Percentiles rank a stretch among this genome's conserved stretches.
Conservation (phyloP, 1,139 yeast genomes). For the Geotrichum klebahnii region DNA sequence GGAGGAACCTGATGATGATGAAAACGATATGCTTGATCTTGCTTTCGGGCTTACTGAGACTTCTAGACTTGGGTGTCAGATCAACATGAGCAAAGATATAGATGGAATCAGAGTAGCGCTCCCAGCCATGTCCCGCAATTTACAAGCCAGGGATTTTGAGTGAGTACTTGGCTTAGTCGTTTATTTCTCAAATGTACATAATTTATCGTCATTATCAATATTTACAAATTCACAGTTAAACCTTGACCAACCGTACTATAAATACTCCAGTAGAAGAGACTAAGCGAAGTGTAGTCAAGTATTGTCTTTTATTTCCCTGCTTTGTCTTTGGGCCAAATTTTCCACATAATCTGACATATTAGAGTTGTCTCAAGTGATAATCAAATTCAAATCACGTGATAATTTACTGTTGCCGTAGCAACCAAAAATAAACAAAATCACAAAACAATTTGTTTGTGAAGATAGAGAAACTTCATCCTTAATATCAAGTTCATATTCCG, state of each 20-base stretch:
- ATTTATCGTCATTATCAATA: background rate
- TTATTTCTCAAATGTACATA: conserved; percentile 4
- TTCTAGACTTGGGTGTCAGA: conserved; percentile 91
- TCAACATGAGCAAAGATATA: conserved; percentile 78
- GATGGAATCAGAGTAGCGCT: conserved; percentile 92
- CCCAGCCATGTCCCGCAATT: conserved; percentile 95
- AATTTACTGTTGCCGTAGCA: conserved; percentile 10
- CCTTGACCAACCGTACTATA: no score
- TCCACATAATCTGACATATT: background rate
- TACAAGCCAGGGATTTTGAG: conserved; percentile 71
- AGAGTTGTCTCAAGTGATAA: background rate
- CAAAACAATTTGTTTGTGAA: background rate
- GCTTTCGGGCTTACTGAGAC: conserved; percentile 93
- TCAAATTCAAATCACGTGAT: no score
- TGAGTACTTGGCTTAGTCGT: conserved; percentile 27
- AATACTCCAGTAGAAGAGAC: no score
- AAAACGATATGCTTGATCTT: conserved; percentile 94
- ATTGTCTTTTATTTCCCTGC: no score
- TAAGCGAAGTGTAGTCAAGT: no score
- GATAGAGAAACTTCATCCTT: no score
- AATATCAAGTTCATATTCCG: no score
- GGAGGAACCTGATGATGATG: conserved; percentile 96
- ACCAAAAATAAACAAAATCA: conserved; percentile 1
- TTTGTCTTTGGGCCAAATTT: no score
- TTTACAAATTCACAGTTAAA: no score